Evolutionary conservation across 768 basidiomycete species (phyloP).

Genomic region (Panus rudis): DNA sequence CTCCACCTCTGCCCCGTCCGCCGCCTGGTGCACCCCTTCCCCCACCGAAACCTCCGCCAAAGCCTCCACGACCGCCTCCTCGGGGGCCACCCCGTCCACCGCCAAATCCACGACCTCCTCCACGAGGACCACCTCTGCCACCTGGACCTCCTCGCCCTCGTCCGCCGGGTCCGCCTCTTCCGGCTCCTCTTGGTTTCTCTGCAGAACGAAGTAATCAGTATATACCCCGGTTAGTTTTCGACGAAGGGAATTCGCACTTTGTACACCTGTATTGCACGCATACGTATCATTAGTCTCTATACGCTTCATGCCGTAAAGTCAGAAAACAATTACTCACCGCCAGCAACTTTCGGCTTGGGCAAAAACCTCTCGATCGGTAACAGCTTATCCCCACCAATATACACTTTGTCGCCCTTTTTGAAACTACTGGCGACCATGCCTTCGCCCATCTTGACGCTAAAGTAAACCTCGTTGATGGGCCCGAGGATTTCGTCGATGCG

Average conservation of each 20-base stretch:
- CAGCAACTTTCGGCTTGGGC: slow-evolving; percentile 85
- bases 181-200: slow-evolving; percentile 28
- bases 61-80: slow-evolving; percentile 40
- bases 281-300: not conserved
- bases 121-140: slow-evolving; percentile 24
- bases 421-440: slow-evolving; percentile 96
- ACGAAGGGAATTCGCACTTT: slow-evolving; percentile 17
- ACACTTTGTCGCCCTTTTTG: slow-evolving; percentile 97
- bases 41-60: slow-evolving; percentile 36
- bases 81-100: slow-evolving; percentile 22
- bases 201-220: slow-evolving; percentile 20
- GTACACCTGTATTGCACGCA: slow-evolving; percentile 29
- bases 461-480: slow-evolving; percentile 97
- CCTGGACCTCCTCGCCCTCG: slow-evolving; percentile 20
- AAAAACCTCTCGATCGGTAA: slow-evolving; percentile 94
- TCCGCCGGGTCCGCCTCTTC: slow-evolving; percentile 22
- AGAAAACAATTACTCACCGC: slow-evolving; percentile 35
- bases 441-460: slow-evolving; percentile 94
- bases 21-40: slow-evolving; percentile 39
- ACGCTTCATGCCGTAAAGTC: slow-evolving; percentile 1
- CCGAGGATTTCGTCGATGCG: slow-evolving; percentile 99
- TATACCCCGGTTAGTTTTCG: slow-evolving; percentile 4
- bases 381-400: slow-evolving; percentile 95
- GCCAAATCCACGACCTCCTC: slow-evolving; percentile 25
- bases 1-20: slow-evolving; percentile 31